Percentiles rank a stretch among this genome's conserved stretches.
Evolutionary conservation across 2,329 filamentous ascomycete genomes (phyloP).

Genomic region (Dothideomycetes sp.): DNA sequence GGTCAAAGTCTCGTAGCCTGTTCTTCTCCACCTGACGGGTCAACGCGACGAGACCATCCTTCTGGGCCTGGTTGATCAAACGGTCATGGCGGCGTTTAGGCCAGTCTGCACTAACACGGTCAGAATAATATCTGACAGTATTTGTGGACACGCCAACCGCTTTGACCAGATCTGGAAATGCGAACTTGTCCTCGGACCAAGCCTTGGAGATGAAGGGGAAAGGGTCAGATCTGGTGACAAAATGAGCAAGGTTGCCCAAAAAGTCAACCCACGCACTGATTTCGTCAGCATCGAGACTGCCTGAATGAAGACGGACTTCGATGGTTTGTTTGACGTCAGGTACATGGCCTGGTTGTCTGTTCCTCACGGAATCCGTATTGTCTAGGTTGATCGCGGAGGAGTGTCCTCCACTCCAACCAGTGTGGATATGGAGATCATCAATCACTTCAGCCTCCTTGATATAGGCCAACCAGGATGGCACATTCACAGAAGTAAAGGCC

Average conservation of each 20-base stretch:
- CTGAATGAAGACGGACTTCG: background rate
- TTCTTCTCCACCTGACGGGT: background rate
- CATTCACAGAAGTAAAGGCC: too few relatives aligned
- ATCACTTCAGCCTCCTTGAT: too few relatives aligned
- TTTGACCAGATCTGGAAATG: background rate
- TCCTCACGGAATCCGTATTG: too few relatives aligned
- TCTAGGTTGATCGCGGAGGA: too few relatives aligned
- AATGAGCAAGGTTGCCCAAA: background rate
- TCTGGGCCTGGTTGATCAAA: too few relatives aligned
- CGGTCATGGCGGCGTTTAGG: too few relatives aligned
- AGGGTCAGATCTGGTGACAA: background rate
- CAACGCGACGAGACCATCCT: background rate
- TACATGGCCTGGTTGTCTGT: too few relatives aligned
- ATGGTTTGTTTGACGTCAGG: background rate
- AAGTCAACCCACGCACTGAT: background rate
- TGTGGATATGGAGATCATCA: too few relatives aligned
- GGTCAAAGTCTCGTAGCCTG: background rate
- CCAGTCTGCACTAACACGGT: background rate
- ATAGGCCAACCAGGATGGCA: too few relatives aligned
- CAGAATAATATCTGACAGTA: background rate
- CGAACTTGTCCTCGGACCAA: background rate
- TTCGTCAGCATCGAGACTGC: background rate
- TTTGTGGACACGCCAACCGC: background rate
- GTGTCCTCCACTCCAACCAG: too few relatives aligned
- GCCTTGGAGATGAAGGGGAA: background rate